These are phyloP conservation scores for Cornus florida DNA, from an alignment of 148 eudicot genomes.

Conservation along the genomic window DNA sequence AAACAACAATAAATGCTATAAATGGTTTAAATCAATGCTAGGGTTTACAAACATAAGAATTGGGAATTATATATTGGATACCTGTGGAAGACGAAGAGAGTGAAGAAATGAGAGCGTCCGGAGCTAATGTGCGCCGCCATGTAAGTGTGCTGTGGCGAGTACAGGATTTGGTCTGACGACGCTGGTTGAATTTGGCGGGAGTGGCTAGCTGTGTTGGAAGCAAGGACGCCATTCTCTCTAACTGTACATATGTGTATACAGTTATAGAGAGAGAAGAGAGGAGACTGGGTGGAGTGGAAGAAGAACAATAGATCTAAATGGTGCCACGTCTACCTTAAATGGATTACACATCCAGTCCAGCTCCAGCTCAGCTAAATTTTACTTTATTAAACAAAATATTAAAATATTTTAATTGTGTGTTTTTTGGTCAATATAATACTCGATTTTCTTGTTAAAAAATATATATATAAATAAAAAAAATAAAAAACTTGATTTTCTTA, in stretches of 20 bases:
- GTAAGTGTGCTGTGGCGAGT: slow-evolving; percentile 32
- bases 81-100: slow-evolving; percentile 34
- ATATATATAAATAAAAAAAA: too few relatives aligned
- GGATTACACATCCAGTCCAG: slow-evolving; percentile 19
- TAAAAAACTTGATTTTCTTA: too few relatives aligned
- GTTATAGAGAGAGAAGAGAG: neutral
- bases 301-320: slow-evolving; percentile 30
- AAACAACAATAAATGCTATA: neutral
- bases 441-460: too few relatives aligned
- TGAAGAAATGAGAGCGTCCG: slow-evolving; percentile 31
- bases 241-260: neutral
- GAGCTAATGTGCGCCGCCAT: slow-evolving; percentile 42
- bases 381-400: too few relatives aligned
- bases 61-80: neutral
- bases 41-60: too few relatives aligned
- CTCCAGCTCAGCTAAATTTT: slow-evolving; percentile 4
- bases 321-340: slow-evolving; percentile 60
- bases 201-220: slow-evolving; percentile 50
- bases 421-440: too few relatives aligned
- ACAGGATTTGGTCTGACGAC: slow-evolving; percentile 13
- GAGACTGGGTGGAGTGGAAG: slow-evolving; percentile 9
- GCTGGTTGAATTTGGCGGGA: slow-evolving; percentile 35
- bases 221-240: slow-evolving; percentile 49
- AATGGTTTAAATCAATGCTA: neutral
- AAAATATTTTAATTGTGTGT: too few relatives aligned